Evolutionary conservation across 2,329 filamentous ascomycete species (phyloP).

Genomic region (Verruconis gallopava): DNA sequence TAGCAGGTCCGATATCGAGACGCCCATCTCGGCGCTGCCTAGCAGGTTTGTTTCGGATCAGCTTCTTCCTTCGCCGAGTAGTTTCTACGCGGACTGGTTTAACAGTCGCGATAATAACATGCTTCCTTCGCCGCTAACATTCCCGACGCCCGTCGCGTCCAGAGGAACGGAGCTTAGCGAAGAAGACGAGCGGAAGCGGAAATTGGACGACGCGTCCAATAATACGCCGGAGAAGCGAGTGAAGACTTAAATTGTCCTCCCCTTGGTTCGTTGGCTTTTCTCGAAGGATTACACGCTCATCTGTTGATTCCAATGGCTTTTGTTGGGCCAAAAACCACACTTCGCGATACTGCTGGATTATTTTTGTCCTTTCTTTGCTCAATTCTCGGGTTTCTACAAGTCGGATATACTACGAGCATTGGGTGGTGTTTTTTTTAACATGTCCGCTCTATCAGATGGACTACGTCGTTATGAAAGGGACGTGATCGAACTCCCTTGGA

Average conservation of each 20-base stretch:
- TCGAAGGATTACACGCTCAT: no score
- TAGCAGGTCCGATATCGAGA: constrained; percentile 41
- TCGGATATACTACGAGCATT: no score
- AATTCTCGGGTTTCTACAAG: no score
- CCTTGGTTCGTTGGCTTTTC: no score
- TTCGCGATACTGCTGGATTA: no score
- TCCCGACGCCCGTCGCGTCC: constrained; percentile 60
- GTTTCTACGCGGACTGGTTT: constrained; percentile 89
- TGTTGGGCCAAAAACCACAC: no score
- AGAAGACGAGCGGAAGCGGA: constrained; percentile 31
- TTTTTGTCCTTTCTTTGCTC: no score
- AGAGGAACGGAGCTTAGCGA: constrained; percentile 31
- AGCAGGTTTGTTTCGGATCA: constrained; percentile 82
- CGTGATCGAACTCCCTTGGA: no score
- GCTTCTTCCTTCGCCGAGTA: constrained; percentile 78
- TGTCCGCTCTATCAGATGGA: no score
- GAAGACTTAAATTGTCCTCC: constrained; percentile 23
- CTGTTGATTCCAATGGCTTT: no score
- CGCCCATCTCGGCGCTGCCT: constrained; percentile 86
- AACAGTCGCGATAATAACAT: constrained; percentile 59
- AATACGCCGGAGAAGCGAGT: constrained; percentile 19
- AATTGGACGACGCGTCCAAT: constrained; percentile 23
- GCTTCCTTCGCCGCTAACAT: constrained; percentile 81
- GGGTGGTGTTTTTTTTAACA: no score
- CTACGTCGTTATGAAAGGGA: no score